These are phyloP conservation scores for Cyclotella baltica DNA, from an alignment of 108 stramenopile genomes.

Conservation along the genomic window DNA sequence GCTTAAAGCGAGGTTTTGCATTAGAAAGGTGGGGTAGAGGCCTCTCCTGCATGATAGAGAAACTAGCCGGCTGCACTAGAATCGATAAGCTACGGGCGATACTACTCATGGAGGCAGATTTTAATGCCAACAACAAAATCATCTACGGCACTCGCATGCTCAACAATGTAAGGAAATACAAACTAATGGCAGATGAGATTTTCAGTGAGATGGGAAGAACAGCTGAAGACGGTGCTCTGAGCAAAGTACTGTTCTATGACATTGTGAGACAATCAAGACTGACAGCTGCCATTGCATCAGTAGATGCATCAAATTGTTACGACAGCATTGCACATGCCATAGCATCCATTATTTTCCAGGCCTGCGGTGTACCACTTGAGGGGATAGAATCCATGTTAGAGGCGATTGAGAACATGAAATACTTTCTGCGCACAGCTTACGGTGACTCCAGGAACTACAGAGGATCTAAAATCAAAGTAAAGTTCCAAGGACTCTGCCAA, in stretches of 20 bases:
- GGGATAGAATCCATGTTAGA: too few relatives aligned
- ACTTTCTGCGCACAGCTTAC: too few relatives aligned
- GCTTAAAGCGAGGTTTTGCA: neutral
- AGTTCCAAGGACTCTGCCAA: too few relatives aligned
- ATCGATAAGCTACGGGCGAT: neutral
- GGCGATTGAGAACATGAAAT: too few relatives aligned
- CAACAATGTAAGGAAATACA: neutral
- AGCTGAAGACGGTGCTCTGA: neutral
- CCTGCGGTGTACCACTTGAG: too few relatives aligned
- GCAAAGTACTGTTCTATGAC: slow-evolving; percentile 1
- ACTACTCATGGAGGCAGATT: neutral
- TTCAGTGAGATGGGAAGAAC: slow-evolving; percentile 3
- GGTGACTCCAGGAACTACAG: too few relatives aligned
- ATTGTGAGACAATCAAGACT: too few relatives aligned
- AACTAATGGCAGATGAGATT: neutral
- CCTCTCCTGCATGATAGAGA: neutral
- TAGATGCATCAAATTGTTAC: too few relatives aligned
- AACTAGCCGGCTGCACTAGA: neutral
- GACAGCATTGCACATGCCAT: too few relatives aligned
- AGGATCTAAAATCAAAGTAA: too few relatives aligned
- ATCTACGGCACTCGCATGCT: neutral
- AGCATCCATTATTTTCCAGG: too few relatives aligned
- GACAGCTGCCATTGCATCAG: too few relatives aligned
- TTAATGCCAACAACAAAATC: neutral
- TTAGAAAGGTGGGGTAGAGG: neutral